Evolutionary conservation across 805 yeast genomes (phyloP), one percentile per base, ranked within the genome.

Genomic region (Candida nemodendra): DNA sequence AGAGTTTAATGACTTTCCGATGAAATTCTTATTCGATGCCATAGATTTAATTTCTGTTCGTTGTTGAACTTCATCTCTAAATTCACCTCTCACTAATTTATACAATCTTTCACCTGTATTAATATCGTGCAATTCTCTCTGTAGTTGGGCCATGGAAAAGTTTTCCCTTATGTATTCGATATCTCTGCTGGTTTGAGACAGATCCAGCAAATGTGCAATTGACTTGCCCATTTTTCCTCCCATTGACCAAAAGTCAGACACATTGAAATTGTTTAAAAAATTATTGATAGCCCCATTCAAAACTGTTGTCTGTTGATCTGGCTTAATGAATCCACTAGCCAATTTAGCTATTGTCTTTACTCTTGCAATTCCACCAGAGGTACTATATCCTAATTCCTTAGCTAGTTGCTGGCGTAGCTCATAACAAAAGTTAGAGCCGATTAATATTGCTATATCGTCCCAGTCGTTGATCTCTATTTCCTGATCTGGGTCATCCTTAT

Each of bases 191-290:
- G 31, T 39, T n/a, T 36, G 12, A 0, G 83, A 85, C 2, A 77
- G 61, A 2, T 69, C 65, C n/a, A 89, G 58, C 14, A 65, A 58
- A n/a, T 61, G 57, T 13, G 70, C 44, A 1, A 88, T 66, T 9
- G 65, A 63, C 9, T 80, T 79, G 0, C 99, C 99, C 8, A 72
- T 62, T 48, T 86, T 87, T 2, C 98, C 99, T 5, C 99, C 98
- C 71, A 91, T 66, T 0, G 95, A 88, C 75, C 95, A 83, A 40
- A 91, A 76, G 49, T 89, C 95, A 0, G 77, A 74, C 15, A 91
- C 56, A 41, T 79, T 76, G 56, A 82, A 80, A 18, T 73, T 68
- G 21, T 66, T 66, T 9, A 90, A 58, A 56, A 91, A 93, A 0
- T 54, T 51, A 2, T 64, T 45, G 2, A 81, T 65, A 12, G 75